Evolutionary conservation across 108 stramenopile species (phyloP).

Genomic region (Nitzschia putrida): DNA sequence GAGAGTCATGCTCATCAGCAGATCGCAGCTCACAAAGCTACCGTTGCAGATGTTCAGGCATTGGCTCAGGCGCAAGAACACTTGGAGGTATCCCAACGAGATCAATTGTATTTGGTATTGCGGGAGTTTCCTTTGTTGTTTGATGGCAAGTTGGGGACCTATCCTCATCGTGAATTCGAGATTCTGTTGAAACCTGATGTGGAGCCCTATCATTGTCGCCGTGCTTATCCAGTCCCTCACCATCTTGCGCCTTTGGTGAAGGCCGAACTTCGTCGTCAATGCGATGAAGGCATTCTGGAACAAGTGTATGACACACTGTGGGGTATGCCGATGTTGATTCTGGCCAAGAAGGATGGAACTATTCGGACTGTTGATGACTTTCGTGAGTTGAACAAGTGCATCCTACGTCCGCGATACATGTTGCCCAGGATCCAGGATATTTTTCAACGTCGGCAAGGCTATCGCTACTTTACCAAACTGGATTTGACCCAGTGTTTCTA

Average conservation of each 20-base stretch:
- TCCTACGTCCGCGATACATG: too few species aligned
- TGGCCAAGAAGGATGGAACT: conserved; percentile 46
- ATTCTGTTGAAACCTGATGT: conserved; percentile 43
- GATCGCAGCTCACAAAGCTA: too few species aligned
- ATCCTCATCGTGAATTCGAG: conserved; percentile 28
- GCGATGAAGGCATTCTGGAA: conserved; percentile 22
- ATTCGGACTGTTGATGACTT: conserved; percentile 34
- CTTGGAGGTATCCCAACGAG: background rate
- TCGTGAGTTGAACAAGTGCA: too few species aligned
- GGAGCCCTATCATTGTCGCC: conserved; percentile 33
- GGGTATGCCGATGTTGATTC: too few species aligned
- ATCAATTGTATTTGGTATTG: conserved; percentile 26
- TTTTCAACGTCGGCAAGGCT: conserved; percentile 35
- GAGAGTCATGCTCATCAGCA: too few species aligned
- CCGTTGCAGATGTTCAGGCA: too few species aligned
- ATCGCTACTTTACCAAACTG: conserved; percentile 42
- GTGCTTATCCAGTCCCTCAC: conserved; percentile 43
- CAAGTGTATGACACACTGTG: conserved; percentile 20
- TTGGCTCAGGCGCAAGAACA: too few species aligned
- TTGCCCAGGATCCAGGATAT: conserved; percentile 41
- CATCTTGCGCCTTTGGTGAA: conserved; percentile 36
- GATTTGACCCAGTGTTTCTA: conserved; percentile 50
- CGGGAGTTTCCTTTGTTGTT: conserved; percentile 34
- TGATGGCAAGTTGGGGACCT: conserved; percentile 40
- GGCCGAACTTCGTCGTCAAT: conserved; percentile 29